Evolutionary conservation across 2,329 filamentous ascomycete species (phyloP), one percentile per base, ranked within the genome.

Genomic region (Colletotrichum plurivorum): DNA sequence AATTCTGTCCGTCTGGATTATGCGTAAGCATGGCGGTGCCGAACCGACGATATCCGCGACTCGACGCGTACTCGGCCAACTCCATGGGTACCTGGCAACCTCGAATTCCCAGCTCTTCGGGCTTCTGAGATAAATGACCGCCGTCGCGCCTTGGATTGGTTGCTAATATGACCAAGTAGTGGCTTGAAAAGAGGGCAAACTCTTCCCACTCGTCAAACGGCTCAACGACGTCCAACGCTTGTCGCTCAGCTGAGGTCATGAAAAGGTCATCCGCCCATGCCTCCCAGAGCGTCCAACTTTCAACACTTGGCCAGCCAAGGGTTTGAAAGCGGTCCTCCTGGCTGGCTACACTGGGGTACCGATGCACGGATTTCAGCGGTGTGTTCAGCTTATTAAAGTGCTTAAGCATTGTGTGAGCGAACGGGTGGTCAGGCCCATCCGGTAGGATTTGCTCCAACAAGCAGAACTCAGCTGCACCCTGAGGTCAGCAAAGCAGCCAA

Each of bases 201-300:
- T 98, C 95, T 79, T 98, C 95, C 94, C 94, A 97, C 80, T 98
- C 95, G 78, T 98, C 95, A 76, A 98, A 98, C 1, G 92, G 90
- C 76, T 98, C 95, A 16, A 94, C 80, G 1, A 82, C 76, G 73
- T 97, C 92, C 15, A 98, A 81, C 12, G 81, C 81, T 43, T 77
- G 82, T 71, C 93, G 87, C 70, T 93, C 86, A 1, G 84, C 79
- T 1, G 85, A 75, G 6, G 84, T 84, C 20, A 97, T 80, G 77
- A 95, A 95, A 3, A 82, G 76, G 15, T 89, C 83, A 72, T 93
- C 89, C 12, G 87, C 89, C 95, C 95, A 98, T 1, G 94, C 84
- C 63, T 94, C 88, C 94, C 95, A 97, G 12, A 98, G 83, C 73
- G 91, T 93, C 77, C 88, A 87, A 52, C 90, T 87, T 15, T 86